Conservation (phyloP, 2,329 filamentous ascomycete genomes). For the Canariomyces notabilis region DNA sequence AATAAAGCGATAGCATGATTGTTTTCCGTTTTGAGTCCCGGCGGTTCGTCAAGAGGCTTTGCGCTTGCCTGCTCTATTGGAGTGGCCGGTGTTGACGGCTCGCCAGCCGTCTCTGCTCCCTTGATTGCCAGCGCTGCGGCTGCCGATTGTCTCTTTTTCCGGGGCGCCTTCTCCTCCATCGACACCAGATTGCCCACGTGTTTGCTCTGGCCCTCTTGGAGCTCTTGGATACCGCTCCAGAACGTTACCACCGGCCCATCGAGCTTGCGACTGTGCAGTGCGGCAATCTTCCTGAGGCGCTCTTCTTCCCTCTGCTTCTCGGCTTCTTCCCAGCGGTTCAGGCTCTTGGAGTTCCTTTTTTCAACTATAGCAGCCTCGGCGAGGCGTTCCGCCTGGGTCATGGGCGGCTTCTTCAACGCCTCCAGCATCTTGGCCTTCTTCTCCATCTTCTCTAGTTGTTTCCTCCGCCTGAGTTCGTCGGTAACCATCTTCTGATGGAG, state of each 20-base stretch:
- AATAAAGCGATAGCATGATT: constrained; percentile 12
- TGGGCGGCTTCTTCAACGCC: constrained; percentile 68
- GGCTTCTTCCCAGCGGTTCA: constrained; percentile 90
- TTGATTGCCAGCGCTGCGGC: constrained; percentile 33
- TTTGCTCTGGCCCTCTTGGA: constrained; percentile 69
- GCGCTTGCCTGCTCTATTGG: constrained; percentile 15
- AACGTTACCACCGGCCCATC: constrained; percentile 86
- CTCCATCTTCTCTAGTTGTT: constrained; percentile 64
- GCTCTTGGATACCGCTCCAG: constrained; percentile 87
- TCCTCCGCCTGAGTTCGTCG: constrained; percentile 64
- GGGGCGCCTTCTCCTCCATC: constrained; percentile 53
- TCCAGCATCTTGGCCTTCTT: constrained; percentile 65
- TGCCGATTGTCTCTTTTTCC: constrained; percentile 45
- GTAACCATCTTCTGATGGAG: constrained; percentile 68
- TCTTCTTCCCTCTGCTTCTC: constrained; percentile 86
- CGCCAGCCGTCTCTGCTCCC: constrained; percentile 17
- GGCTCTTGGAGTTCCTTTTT: constrained; percentile 78
- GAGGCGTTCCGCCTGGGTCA: constrained; percentile 83
- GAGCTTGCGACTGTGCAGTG: constrained; percentile 78
- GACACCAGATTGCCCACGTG: constrained; percentile 62
- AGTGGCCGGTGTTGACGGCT: constrained; percentile 5
- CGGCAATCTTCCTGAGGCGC: constrained; percentile 74
- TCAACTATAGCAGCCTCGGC: constrained; percentile 79
- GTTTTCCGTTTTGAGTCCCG: constrained; percentile 11
- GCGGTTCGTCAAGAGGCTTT: constrained; percentile 10